phyloP scores from a whole-genome alignment of 495 filamentous ascomycete genomes.

The Aspergillus carlsbadensis region DNA sequence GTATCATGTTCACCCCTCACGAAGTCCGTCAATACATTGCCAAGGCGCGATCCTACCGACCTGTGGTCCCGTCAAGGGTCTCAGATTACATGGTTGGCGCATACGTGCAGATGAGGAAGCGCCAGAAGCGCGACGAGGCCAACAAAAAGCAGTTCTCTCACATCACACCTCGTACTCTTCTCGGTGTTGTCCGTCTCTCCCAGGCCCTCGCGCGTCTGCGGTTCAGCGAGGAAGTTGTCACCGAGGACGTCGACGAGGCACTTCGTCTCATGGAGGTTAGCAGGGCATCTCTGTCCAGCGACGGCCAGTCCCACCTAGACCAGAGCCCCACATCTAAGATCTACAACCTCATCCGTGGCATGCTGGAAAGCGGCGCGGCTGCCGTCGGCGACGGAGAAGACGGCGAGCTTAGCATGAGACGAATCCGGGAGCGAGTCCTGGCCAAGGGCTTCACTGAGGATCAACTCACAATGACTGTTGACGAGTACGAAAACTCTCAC shows the following conservation, averaged over 20 bases:
- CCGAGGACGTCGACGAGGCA: constrained; percentile 95
- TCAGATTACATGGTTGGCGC: constrained; percentile 96
- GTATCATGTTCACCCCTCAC: constrained; percentile 78
- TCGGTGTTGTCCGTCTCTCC: constrained; percentile 88
- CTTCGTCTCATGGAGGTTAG: constrained; percentile 86
- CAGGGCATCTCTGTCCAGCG: constrained; percentile 79
- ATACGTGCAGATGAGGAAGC: constrained; percentile 87
- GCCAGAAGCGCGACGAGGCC: constrained; percentile 84
- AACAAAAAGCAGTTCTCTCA: constrained; percentile 88
- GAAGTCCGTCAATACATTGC: constrained; percentile 96
- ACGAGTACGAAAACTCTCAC: constrained; percentile 84
- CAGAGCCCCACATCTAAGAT: constrained; percentile 86
- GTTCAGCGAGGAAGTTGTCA: constrained; percentile 77
- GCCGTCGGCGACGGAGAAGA: constrained; percentile 67
- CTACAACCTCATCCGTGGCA: constrained; percentile 83
- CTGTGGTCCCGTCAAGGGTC: constrained; percentile 75
- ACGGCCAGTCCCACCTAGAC: constrained; percentile 58
- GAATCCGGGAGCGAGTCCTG: constrained; percentile 84
- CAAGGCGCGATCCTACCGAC: constrained; percentile 83
- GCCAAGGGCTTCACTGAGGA: constrained; percentile 96
- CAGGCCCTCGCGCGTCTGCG: constrained; percentile 94
- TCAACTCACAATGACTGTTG: constrained; percentile 79
- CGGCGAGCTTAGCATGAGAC: constrained; percentile 80
- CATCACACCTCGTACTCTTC: constrained; percentile 86
- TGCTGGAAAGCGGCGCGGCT: constrained; percentile 80